Conservation (phyloP, 2,329 filamentous ascomycete species). For the Ceratocystis alfenasii region DNA sequence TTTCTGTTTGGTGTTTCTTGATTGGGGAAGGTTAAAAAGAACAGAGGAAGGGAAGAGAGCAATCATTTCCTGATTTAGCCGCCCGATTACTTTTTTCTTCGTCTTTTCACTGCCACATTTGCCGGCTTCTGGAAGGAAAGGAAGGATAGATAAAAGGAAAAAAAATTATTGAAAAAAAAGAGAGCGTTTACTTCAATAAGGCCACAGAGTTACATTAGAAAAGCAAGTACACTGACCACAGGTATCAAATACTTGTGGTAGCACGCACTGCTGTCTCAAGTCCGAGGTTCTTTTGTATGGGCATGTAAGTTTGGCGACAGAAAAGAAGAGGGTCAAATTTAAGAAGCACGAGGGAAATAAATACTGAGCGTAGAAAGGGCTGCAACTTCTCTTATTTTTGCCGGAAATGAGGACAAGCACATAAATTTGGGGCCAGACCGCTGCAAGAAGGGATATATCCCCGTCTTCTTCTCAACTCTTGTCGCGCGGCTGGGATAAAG, state of each 20-base stretch:
- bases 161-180: too few relatives aligned
- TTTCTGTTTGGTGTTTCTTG: too few relatives aligned
- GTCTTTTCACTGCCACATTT: too few relatives aligned
- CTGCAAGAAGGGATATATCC: slow-evolving; percentile 8
- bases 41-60: too few relatives aligned
- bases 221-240: background rate
- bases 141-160: background rate
- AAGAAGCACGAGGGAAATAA: background rate
- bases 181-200: background rate
- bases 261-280: too few relatives aligned
- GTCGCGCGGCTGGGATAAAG: background rate
- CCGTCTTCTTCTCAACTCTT: background rate
- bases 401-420: slow-evolving; percentile 2
- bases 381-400: background rate
- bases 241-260: too few relatives aligned
- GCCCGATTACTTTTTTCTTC: too few relatives aligned
- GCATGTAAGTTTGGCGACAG: background rate
- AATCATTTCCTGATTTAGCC: too few relatives aligned
- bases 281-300: too few relatives aligned
- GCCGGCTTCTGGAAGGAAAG: background rate
- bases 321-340: background rate
- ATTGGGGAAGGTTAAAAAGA: too few relatives aligned
- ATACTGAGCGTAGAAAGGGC: background rate
- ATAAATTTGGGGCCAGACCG: background rate
- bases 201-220: background rate